Evolutionary conservation across 768 basidiomycete species (phyloP).

Genomic region (Naganishia vaughanmartiniae): DNA sequence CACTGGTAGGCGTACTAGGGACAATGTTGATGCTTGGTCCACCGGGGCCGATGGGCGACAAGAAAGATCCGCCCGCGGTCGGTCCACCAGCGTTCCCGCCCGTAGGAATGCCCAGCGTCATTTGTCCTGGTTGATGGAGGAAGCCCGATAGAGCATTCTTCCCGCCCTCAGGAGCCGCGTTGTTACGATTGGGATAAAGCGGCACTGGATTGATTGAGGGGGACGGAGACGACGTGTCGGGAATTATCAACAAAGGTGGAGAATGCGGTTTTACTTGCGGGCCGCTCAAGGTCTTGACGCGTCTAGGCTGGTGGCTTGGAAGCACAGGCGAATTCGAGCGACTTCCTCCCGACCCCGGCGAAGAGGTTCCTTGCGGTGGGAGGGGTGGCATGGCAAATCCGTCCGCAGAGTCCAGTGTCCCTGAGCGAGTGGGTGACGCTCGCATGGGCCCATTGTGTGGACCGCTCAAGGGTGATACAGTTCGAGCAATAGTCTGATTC

Average conservation of each 20-base stretch:
- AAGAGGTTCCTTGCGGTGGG: constrained; percentile 9
- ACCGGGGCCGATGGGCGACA: constrained; percentile 32
- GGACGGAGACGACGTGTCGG: constrained; percentile 26
- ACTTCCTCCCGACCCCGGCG: constrained; percentile 8
- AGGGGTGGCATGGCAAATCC: constrained; percentile 23
- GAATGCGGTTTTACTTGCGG: constrained; percentile 31
- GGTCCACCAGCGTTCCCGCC: constrained; percentile 14
- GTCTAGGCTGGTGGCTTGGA: constrained; percentile 1
- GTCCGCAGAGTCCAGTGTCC: constrained; percentile 1
- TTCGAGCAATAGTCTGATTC: not conserved
- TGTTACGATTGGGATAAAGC: not conserved
- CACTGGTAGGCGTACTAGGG: constrained; percentile 33
- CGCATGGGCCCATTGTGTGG: not conserved
- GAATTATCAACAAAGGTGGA: constrained; percentile 31
- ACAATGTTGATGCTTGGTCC: constrained; percentile 36
- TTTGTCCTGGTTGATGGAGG: constrained; percentile 26
- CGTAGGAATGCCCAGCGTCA: constrained; percentile 26
- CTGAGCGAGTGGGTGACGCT: not conserved
- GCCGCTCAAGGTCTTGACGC: constrained; percentile 15
- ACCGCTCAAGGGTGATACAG: not conserved
- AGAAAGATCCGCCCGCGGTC: constrained; percentile 3
- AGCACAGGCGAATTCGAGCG: constrained; percentile 12
- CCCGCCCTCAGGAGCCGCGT: not conserved
- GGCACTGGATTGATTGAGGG: constrained; percentile 10
- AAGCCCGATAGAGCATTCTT: not conserved